These are phyloP conservation scores for Porogramme epimiltina DNA, from an alignment of 1,284 basidiomycete genomes.

Conservation along the genomic window DNA sequence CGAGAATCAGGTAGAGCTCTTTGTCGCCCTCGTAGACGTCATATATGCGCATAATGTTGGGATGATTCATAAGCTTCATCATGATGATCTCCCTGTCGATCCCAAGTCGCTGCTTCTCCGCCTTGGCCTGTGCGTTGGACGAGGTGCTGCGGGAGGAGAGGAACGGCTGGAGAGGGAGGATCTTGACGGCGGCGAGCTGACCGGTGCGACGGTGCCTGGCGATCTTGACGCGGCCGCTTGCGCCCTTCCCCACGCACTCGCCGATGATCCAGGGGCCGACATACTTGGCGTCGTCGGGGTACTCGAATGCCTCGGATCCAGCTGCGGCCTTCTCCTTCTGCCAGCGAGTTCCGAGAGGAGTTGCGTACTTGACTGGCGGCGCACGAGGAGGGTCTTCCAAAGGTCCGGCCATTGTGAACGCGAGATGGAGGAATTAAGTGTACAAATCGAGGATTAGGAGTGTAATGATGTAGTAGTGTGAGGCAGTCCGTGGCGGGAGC, in stretches of 20 bases:
- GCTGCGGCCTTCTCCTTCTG: slow-evolving; percentile 81
- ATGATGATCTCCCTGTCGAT: slow-evolving; percentile 98
- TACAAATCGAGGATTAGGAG: slow-evolving; percentile 7
- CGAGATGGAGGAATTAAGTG: slow-evolving; percentile 6
- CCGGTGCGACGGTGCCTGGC: slow-evolving; percentile 88
- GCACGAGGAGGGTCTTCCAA: slow-evolving; percentile 60
- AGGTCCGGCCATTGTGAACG: slow-evolving; percentile 14
- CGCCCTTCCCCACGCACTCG: slow-evolving; percentile 94
- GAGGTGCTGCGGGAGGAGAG: slow-evolving; percentile 70
- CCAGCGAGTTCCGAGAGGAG: slow-evolving; percentile 78
- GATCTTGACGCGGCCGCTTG: slow-evolving; percentile 94
- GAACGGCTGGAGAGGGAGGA: slow-evolving; percentile 88
- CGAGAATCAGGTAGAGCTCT: slow-evolving; percentile 93
- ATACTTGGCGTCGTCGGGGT: slow-evolving; percentile 71
- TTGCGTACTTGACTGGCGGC: slow-evolving; percentile 65
- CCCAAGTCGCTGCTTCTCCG: slow-evolving; percentile 88
- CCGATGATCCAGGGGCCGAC: slow-evolving; percentile 88
- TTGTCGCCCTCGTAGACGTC: slow-evolving; percentile 96
- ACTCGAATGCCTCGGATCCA: slow-evolving; percentile 66
- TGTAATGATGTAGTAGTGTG: not conserved
- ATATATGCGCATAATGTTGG: slow-evolving; percentile 94
- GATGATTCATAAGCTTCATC: slow-evolving; percentile 99
- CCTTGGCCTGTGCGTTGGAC: slow-evolving; percentile 73
- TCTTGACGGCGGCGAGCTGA: slow-evolving; percentile 97
- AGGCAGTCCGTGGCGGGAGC: not conserved